Percentiles rank a stretch among this genome's conserved stretches.
phyloP scores from a whole-genome alignment of 257 asterid species.

The Solanum microdontum region DNA sequence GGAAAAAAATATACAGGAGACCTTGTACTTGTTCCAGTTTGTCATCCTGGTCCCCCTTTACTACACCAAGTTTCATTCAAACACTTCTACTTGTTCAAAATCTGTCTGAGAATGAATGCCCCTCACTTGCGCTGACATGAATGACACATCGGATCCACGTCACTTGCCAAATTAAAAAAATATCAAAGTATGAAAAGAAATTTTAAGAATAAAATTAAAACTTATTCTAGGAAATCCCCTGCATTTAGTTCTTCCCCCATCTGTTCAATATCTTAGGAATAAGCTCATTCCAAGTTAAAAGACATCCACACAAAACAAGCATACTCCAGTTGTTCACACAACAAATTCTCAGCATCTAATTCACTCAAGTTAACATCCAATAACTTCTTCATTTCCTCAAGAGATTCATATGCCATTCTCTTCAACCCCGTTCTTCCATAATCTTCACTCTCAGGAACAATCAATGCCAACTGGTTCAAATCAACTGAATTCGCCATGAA shows the following conservation, averaged over 20 bases:
- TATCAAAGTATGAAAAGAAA: not conserved
- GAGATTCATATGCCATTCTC: not conserved
- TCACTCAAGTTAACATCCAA: not conserved
- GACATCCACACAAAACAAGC: not conserved
- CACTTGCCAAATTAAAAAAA: not conserved
- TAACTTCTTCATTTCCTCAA: not conserved
- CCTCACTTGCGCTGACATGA: not conserved
- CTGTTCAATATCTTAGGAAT: not conserved
- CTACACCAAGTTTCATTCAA: not conserved
- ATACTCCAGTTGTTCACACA: not conserved
- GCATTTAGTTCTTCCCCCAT: not conserved
- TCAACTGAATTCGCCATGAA: not conserved
- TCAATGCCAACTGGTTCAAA: not conserved
- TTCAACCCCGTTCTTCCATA: not conserved
- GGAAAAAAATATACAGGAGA: not conserved
- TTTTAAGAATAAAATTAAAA: not conserved
- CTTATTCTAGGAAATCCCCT: not conserved
- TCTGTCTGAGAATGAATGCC: not conserved
- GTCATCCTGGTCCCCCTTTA: not conserved
- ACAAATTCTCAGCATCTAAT: not conserved
- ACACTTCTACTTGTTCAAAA: not conserved
- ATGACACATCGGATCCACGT: not conserved
- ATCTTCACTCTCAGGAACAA: not conserved
- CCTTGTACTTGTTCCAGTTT: not conserved
- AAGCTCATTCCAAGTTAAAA: not conserved